Evolutionary conservation across 768 basidiomycete genomes (phyloP), one percentile per base, ranked within the genome.

Genomic region (Boletus pseudo-olivaceus): DNA sequence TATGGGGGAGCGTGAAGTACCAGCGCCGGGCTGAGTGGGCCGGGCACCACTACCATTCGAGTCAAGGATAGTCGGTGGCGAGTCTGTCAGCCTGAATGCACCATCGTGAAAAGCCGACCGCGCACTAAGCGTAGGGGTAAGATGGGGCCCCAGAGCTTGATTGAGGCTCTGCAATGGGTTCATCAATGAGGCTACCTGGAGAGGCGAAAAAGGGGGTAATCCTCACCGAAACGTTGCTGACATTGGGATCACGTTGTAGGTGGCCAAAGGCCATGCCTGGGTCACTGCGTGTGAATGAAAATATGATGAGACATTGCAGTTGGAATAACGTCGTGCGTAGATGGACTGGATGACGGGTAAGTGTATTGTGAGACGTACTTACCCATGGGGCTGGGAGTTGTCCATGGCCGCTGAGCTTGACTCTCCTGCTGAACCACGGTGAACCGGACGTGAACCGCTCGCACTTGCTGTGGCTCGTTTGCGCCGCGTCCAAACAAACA

Each of bases 191-290:
- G 58, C 61, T 59, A 64, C 26, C 66, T 68, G 63, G 51, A 54
- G 53, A 53, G 19, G 38, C 49, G 49, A 54, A 57, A 57, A 47
- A 64, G 62, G 45, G 59, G 19, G 59, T 38, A 53, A 68, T 61
- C 69, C 82, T 69, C 72, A 84, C 83, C 67, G 83, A 82, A 72
- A 80, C 80, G 65, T 78, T 79, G 73, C 72, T 69, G 68, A 84
- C 82, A 30, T 57, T 80, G 41, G 77, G 73, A 66, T 85, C 82
- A 65, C 83, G 75, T 55, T 76, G 75, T 65, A 85, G 74, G 68
- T 83, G 83, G 56, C 74, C 76, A 75, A 84, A 85, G 64, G 82
- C 75, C 81, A 85, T 84, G 59, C 71, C 72, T 56, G 77, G 71
- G 67, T 84, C 83, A 71, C 82, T 84, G 67, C 37, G 68, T 56